Base-by-base conservation (phyloP, 495 filamentous ascomycete species). In the Letharia columbiana region DNA sequence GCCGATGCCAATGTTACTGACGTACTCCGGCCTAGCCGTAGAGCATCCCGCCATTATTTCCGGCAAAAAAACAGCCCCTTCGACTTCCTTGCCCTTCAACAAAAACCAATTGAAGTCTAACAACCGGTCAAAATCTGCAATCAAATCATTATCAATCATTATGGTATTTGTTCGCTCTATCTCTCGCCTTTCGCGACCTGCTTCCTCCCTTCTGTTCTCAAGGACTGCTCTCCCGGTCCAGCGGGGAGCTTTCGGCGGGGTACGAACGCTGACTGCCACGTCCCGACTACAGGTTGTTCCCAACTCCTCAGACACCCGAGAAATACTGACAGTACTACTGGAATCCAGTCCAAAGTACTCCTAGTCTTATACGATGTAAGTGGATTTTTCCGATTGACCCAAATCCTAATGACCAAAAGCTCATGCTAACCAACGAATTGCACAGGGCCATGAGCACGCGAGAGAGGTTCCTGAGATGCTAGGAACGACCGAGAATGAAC, bases 401-500 rank as follows among this genome's bases (percentile, higher is more conserved):
- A 11, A 20, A 61, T 60, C 44, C 60, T 39, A 47, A 35, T 5
- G 7, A 42, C 40, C 17, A 6, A 57, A 58, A 18, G 12, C 20
- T n/a, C 33, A 5, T 41, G 54, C 47, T 59, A 8, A 44, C 37
- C n/a, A 42, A 52, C 56, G 5, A 61, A 6, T 11, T 67, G 66
- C 57, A 41, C 66, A 90, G 87, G 87, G 88, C 75, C 76, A 80
- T 70, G 79, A 84, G 74, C 87, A 90, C 78, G 86, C 88, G 73
- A 76, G 81, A 68, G 78, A 96, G 74, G 89, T 93, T 71, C 92
- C 92, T 62, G 82, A 82, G 68, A 84, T 98, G 64, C 87, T 98
- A 65, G 94, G 94, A 72, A 96, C 93, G 54, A 96, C 90, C 62
- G 92, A 98, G 83, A 98, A 98, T 77, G 94, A 98, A 83, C 90